Base-by-base conservation (phyloP, 2,329 filamentous ascomycete genomes). In the Chaetothyriales sp. region DNA sequence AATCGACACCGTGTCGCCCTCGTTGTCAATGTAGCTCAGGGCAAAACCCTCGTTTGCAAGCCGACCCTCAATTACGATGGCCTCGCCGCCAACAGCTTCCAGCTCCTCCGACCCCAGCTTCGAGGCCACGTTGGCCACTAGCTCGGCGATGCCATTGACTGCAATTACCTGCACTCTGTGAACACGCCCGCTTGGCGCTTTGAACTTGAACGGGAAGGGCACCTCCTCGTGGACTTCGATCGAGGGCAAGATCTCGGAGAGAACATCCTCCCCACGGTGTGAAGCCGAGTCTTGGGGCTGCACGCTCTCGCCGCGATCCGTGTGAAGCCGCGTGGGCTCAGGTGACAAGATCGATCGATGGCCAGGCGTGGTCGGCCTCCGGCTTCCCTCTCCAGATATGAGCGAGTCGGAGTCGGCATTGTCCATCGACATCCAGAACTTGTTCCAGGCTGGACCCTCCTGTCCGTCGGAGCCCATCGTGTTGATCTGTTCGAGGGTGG, bases 181-280 rank as follows among this genome's bases (percentile, higher is more conserved):
- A 18, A 96, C 89, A 49, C 92, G 86, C 45, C 90, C 92, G 60
- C 86, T 89, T 1, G 92, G 92, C 1, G 92, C 88, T 73, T 96
- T 96, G 78, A 98, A 98, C 68, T 98, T 98, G 80, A 98, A 98
- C 2, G 90, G 80, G 69, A 96, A 98, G 0, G 90, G 86, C 9
- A 79, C 68, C 58, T 93, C 86, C 61, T 85, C 78, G 7, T 57
- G 57, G 46, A 83, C 75, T 15, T 72, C 73, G 20, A 80, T 68
- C 9, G 54, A 53, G 6, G 75, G 66, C 19, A 79, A 58, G 20
- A 67, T 71, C 50, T 79, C 81, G 18, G 81, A 73, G 10, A 86
- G 87, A 2, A 84, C 87, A 46, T 90, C 86, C 39, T 80, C 75
- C 49, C 90, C 92, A 53, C 86, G 80, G 62, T 96, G 92, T 4